Evolutionary conservation across 2,329 filamentous ascomycete genomes (phyloP).

Genomic region (Dactylella cylindrospora): DNA sequence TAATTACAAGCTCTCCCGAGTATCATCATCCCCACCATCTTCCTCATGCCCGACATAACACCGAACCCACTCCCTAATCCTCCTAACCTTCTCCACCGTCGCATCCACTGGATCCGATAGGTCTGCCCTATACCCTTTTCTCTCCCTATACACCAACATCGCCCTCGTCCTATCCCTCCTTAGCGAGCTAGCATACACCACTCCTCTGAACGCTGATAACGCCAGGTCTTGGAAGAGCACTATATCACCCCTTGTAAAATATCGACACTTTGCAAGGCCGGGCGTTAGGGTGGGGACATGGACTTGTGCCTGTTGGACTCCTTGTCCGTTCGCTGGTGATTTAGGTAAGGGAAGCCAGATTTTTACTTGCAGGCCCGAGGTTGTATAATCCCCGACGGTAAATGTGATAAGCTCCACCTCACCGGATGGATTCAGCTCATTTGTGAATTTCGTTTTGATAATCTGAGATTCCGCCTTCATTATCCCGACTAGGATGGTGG

Average conservation of each 20-base stretch:
- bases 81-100: slow-evolving; percentile 28
- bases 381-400: slow-evolving; percentile 17
- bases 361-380: slow-evolving; percentile 17
- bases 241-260: slow-evolving; percentile 18
- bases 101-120: slow-evolving; percentile 24
- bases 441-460: slow-evolving; percentile 26
- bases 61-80: slow-evolving; percentile 31
- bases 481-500: slow-evolving; percentile 9
- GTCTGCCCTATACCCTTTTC: slow-evolving; percentile 15
- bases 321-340: too few relatives aligned
- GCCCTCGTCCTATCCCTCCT: slow-evolving; percentile 17
- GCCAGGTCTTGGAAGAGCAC: slow-evolving; percentile 23
- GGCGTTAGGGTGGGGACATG: slow-evolving; percentile 1
- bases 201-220: slow-evolving; percentile 8
- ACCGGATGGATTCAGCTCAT: slow-evolving; percentile 18
- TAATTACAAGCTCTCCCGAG: slow-evolving; percentile 27
- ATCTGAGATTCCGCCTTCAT: slow-evolving; percentile 25
- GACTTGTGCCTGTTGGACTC: not conserved
- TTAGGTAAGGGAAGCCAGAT: slow-evolving; percentile 14
- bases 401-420: slow-evolving; percentile 12
- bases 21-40: slow-evolving; percentile 5
- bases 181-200: slow-evolving; percentile 22
- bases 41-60: slow-evolving; percentile 18
- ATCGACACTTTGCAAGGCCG: slow-evolving; percentile 7
- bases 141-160: slow-evolving; percentile 21